Base-by-base conservation (phyloP, 2,329 filamentous ascomycete genomes). In the Verticillium tricorpus region DNA sequence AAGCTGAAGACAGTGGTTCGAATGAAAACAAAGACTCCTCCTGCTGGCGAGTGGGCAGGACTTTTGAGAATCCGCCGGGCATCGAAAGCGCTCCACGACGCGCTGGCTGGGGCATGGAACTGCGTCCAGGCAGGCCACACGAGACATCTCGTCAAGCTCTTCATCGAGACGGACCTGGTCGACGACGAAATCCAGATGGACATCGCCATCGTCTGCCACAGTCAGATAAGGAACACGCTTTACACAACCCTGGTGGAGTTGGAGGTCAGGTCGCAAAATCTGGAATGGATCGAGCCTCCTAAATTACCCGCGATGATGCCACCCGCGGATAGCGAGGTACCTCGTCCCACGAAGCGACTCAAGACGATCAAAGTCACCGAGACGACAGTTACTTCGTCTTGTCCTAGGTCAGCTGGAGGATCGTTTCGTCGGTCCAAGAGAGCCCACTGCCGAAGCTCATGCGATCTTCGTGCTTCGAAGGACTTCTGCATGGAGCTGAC, bases 401-500 rank as follows among this genome's bases (percentile, higher is more conserved):
- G 45, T 8, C 45, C 19, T 2, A 11, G 6, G 8, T 52, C 45
- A 11, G 9, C 19, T 19, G 22, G 19, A 14, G 19, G 19, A 25
- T n/a, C 45, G 11, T 25, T 22, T 25, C 45, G 45, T 25, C 45
- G 45, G 5, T 52, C 45, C 19, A 52, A 52, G 45, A 52, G 15
- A 14, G 45, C 45, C 12, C 34, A 19, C n/a, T 22, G 54, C 11
- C 35, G 40, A 19, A 37, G 5, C 14, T 62, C 56, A 2, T 39
- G 17, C 7, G 58, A 64, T 39, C 52, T 62, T 2, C 40, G 62
- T 15, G 17, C 32, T 2, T 60, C 61, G 2, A 58, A 19, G 11
- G 63, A 64, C 6, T 50, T 59, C 19, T 64, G 61, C 34, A 50
- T 34, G n/a, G 35, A 62, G 25, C n/a, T 64, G 12, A 60, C 40